Base-by-base conservation (phyloP, 257 asterid genomes). In the Lavandula angustifolia region DNA sequence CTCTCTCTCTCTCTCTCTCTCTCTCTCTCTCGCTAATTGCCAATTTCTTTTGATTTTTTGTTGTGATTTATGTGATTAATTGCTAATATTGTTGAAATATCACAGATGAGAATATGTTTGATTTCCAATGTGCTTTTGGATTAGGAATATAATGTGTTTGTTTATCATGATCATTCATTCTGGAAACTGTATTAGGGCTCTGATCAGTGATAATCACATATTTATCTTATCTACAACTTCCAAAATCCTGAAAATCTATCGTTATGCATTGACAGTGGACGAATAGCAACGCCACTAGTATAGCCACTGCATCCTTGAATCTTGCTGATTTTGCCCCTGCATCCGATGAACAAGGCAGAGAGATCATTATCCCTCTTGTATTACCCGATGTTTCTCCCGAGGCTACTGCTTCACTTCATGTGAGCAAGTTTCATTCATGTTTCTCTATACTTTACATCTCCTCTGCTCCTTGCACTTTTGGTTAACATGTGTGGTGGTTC, bases 281-380 rank as follows among this genome's bases (percentile, higher is more conserved):
- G 67, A 78, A 75, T 32, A 77, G 69, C 73, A 81, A 37, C 9
- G 42, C 27, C 27, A 22, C 27, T 22, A 77, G 62, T 40, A 43
- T 79, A 27, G 86, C 76, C 33, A 55, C 79, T 18, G 83, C 80
- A 59, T 68, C 81, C 4, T 63, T 88, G 76, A 80, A 88, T 75
- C 83, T 88, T 65, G 85, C 86, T 34, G 82, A 79, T 43, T 83
- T 78, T 48, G 77, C 66, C 40, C 82, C 77, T 48, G 75, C 66
- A 4, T 68, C 73, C 34, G 80, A 73, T 22, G 64, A 76, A 47
- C 80, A 69, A 42, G 66, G 69, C 57, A 40, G 73, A 27, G 81
- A 77, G 52, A 67, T 88, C 13, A 40, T 38, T 52, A 50, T 88
- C 64, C 91, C 89, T 61, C 71, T 88, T 66, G 62, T 64, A 29